A percentile compares a stretch with the other conserved stretches of the same genome.
phyloP scores from a whole-genome alignment of 805 yeast species.

The Saccharomycopsis selenospora region DNA sequence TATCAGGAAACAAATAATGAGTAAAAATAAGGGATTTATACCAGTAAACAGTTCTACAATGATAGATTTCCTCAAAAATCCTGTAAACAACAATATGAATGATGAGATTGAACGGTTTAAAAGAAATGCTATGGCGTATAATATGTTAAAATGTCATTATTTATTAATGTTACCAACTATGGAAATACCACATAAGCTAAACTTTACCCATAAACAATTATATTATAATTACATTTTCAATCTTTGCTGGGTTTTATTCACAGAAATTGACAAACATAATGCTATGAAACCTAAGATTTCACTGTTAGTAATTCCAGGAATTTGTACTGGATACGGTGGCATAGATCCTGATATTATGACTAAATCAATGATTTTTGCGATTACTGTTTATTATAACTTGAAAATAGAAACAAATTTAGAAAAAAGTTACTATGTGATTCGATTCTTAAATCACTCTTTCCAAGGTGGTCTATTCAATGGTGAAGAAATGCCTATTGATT shows the following conservation, averaged over 20 bases:
- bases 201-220: background rate
- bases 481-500: background rate
- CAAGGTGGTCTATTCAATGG: background rate
- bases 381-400: background rate
- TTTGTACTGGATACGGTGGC: constrained; percentile 15
- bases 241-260: constrained; percentile 15
- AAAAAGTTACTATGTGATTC: constrained; percentile 2
- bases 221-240: constrained; percentile 12
- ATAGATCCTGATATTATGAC: constrained; percentile 7
- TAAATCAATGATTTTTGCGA: constrained; percentile 9
- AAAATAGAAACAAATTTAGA: background rate
- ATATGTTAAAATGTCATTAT: constrained; percentile 8
- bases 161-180: constrained; percentile 15
- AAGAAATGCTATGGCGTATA: constrained; percentile 9
- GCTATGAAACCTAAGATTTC: background rate
- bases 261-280: constrained; percentile 6
- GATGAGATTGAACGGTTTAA: background rate
- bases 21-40: constrained; percentile 11
- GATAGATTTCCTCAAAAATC: constrained; percentile 5
- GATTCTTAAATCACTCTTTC: constrained; percentile 25
- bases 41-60: constrained; percentile 6
- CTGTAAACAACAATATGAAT: background rate
- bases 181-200: constrained; percentile 10
- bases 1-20: constrained; percentile 5
- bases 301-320: constrained; percentile 10